phyloP scores from a whole-genome alignment of 2,329 filamentous ascomycete species.

The Tolypocladium capitatum region DNA sequence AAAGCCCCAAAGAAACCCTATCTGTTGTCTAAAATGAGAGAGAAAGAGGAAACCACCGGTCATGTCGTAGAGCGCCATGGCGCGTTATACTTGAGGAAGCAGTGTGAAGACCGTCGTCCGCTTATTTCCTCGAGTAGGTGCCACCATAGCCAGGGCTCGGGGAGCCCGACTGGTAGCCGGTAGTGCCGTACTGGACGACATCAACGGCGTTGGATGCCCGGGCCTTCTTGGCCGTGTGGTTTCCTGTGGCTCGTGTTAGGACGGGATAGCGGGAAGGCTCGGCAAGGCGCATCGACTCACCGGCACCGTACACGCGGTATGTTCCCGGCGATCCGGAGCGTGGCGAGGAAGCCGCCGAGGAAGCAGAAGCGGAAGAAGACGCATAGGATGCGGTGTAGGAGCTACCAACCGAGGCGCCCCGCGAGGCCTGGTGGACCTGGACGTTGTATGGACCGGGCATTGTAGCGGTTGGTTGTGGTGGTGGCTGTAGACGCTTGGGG shows the following conservation, averaged over 20 bases:
- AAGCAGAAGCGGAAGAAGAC: constrained; percentile 5
- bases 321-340: constrained; percentile 14
- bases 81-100: neutral
- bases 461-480: neutral
- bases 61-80: neutral
- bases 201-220: constrained; percentile 10
- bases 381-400: constrained; percentile 14
- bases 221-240: constrained; percentile 12
- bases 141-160: constrained; percentile 16
- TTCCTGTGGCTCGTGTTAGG: constrained; percentile 11
- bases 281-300: constrained; percentile 10
- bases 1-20: neutral
- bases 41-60: neutral
- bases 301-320: constrained; percentile 19
- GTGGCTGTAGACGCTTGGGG: neutral
- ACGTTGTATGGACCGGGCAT: constrained; percentile 15
- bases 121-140: constrained; percentile 7
- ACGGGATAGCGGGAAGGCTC: constrained; percentile 2
- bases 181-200: constrained; percentile 20
- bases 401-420: constrained; percentile 14
- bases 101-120: neutral
- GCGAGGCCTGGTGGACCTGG: constrained; percentile 19
- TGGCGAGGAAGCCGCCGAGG: constrained; percentile 9
- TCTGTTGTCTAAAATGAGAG: neutral
- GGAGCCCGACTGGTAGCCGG: constrained; percentile 14